Conservation (phyloP, 345 rosid species). For the Tarenaya hassleriana region DNA sequence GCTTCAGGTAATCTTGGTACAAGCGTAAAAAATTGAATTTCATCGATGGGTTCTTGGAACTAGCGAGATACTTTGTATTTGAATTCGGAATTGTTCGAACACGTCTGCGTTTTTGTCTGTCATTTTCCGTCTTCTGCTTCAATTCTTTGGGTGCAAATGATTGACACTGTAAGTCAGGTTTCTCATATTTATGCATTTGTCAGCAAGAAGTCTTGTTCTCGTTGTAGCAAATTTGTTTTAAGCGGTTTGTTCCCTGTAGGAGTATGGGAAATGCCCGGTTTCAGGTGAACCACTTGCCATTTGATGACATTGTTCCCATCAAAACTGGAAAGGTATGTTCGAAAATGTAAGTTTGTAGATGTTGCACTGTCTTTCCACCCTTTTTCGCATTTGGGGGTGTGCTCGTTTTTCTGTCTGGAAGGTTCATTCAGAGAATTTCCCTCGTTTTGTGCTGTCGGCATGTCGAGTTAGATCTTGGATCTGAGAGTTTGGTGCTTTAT, state of each 20-base stretch:
- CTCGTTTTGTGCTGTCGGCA: neutral
- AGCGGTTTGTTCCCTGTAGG: slow-evolving; percentile 34
- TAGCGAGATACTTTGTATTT: too few species aligned
- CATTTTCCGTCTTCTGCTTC: too few species aligned
- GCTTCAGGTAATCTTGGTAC: neutral
- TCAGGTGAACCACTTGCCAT: slow-evolving; percentile 68
- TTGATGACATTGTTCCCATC: slow-evolving; percentile 75
- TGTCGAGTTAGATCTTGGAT: slow-evolving; percentile 5
- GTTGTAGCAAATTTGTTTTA: slow-evolving; percentile 8
- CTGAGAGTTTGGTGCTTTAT: neutral
- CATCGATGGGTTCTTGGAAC: too few species aligned
- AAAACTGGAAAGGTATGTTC: slow-evolving; percentile 76
- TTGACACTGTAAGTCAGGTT: too few species aligned
- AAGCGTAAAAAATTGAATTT: neutral
- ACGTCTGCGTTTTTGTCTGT: neutral
- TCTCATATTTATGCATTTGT: too few species aligned
- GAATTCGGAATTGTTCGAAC: too few species aligned
- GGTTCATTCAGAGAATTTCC: neutral
- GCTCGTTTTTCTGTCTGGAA: neutral
- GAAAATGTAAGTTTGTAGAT: slow-evolving; percentile 52
- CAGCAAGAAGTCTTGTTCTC: neutral
- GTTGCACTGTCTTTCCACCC: slow-evolving; percentile 2
- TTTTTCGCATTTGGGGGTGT: neutral
- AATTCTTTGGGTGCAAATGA: neutral
- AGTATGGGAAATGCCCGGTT: slow-evolving; percentile 83